Evolutionary conservation across 2,329 filamentous ascomycete genomes (phyloP).

Genomic region (Ascochyta koolunga): DNA sequence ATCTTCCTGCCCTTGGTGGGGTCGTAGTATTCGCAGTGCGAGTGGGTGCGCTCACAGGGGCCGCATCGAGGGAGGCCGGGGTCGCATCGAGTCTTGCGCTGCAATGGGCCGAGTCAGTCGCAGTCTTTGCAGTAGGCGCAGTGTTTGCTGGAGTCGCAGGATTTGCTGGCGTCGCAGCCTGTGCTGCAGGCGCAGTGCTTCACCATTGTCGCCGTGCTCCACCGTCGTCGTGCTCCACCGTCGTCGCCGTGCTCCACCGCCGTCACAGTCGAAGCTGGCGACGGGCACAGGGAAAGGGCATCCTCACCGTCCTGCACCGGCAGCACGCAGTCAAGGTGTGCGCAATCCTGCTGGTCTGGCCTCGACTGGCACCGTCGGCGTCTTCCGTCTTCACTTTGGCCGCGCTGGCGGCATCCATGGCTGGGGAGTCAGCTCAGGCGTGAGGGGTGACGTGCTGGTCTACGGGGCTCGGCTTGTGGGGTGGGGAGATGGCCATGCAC

Average conservation of each 20-base stretch:
- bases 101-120: conserved; percentile 21
- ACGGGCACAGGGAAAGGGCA: not conserved
- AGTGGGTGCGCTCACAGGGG: conserved; percentile 90
- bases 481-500: conserved; percentile 27
- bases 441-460: conserved; percentile 12
- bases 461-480: conserved; percentile 16
- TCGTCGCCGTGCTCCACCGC: too few species aligned
- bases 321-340: conserved; percentile 82
- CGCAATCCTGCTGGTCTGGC: conserved; percentile 65
- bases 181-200: too few species aligned
- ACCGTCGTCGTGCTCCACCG: too few species aligned
- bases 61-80: conserved; percentile 88
- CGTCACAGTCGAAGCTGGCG: too few species aligned
- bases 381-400: conserved; percentile 27
- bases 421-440: conserved; percentile 14
- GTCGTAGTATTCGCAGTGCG: conserved; percentile 94
- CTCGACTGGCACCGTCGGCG: conserved; percentile 25
- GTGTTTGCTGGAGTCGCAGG: too few species aligned
- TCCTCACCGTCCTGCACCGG: conserved; percentile 74
- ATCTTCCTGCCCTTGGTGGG: conserved; percentile 84
- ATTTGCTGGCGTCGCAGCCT: too few species aligned
- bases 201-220: too few species aligned
- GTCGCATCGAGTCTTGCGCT: conserved; percentile 97
- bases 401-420: conserved; percentile 33
- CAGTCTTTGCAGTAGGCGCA: not conserved